A percentile compares a stretch with the other conserved stretches of the same genome.
Evolutionary conservation across 1,139 yeast species (phyloP).

Genomic region (Hansenula sp.): DNA sequence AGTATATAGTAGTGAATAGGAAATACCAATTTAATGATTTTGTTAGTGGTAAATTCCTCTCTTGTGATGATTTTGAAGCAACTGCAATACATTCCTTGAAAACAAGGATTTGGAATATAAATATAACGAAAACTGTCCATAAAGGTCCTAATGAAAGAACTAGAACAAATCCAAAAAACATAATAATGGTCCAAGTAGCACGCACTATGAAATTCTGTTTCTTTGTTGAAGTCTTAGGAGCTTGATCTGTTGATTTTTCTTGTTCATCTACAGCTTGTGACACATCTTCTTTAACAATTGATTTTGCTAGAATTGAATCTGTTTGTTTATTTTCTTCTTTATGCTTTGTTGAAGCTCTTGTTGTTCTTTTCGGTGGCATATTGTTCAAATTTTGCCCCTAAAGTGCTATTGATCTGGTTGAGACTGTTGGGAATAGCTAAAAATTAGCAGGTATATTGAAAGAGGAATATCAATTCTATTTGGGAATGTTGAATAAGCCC

Average conservation of each 20-base stretch:
- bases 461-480: too few relatives aligned
- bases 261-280: background rate
- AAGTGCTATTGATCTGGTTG: too few relatives aligned
- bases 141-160: slow-evolving; percentile 85
- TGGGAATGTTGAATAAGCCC: too few relatives aligned
- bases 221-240: slow-evolving; percentile 31
- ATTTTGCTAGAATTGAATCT: too few relatives aligned
- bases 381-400: too few relatives aligned
- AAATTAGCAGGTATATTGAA: too few relatives aligned
- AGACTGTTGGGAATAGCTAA: too few relatives aligned
- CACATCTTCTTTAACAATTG: background rate
- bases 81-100: slow-evolving; percentile 91
- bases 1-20: slow-evolving; percentile 76
- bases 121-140: slow-evolving; percentile 69
- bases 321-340: background rate
- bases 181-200: slow-evolving; percentile 91
- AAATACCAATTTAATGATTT: slow-evolving; percentile 89
- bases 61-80: slow-evolving; percentile 79
- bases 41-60: slow-evolving; percentile 78
- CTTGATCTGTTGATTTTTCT: background rate
- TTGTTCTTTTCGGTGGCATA: background rate
- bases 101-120: slow-evolving; percentile 73
- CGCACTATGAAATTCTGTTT: slow-evolving; percentile 82
- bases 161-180: slow-evolving; percentile 73
- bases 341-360: background rate